phyloP scores from a whole-genome alignment of 2,329 filamentous ascomycete genomes.

The Trichoderma sp. region DNA sequence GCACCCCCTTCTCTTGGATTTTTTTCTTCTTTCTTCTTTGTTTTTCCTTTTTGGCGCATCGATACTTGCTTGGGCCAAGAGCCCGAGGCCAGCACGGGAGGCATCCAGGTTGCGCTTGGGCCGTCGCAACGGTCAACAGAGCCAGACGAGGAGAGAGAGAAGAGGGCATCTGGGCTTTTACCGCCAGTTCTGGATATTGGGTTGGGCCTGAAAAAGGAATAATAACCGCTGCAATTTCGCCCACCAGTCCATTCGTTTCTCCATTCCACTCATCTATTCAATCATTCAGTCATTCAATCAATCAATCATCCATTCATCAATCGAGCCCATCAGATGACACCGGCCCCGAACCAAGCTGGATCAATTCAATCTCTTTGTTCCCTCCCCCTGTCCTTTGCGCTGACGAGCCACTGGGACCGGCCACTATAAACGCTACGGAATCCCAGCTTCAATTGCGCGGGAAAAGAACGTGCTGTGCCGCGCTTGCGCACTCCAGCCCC shows the following conservation, averaged over 20 bases:
- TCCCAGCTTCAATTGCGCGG: constrained; percentile 1
- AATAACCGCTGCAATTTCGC: neutral
- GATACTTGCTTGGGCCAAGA: neutral
- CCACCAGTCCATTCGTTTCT: neutral
- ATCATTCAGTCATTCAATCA: neutral
- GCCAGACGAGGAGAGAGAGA: neutral
- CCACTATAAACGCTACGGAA: constrained; percentile 1
- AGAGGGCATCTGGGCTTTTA: neutral
- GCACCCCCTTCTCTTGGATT: neutral
- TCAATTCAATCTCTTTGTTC: neutral
- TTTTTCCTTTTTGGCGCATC: neutral
- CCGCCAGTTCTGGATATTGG: neutral
- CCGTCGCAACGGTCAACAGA: neutral
- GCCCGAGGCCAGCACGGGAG: neutral
- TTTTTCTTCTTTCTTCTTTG: neutral
- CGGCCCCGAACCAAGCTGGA: neutral
- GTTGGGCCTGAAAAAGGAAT: neutral
- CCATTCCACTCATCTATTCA: neutral
- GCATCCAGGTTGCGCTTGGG: constrained; percentile 1
- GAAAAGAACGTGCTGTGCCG: constrained; percentile 1
- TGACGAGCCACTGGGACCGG: neutral
- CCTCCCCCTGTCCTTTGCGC: neutral
- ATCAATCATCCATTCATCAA: neutral
- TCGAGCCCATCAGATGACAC: neutral
- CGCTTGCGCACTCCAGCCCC: constrained; percentile 19